Evolutionary conservation across 768 basidiomycete genomes (phyloP).

Genomic region (Hypholoma fasciculare): DNA sequence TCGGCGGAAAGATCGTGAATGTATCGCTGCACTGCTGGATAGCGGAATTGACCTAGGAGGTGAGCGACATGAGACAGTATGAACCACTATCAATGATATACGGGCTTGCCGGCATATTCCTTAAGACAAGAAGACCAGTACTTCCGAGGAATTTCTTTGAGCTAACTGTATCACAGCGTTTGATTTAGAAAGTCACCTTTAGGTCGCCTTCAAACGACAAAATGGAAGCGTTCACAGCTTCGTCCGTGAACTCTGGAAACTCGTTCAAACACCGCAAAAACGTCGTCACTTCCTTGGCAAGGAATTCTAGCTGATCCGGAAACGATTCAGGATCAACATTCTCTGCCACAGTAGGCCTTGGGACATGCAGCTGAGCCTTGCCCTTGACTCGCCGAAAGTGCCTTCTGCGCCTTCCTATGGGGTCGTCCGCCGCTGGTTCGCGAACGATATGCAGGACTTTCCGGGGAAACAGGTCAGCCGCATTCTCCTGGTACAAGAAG

Average conservation of each 20-base stretch:
- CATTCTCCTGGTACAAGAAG: conserved; percentile 73
- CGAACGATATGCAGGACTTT: conserved; percentile 49
- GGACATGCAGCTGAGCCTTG: conserved; percentile 48
- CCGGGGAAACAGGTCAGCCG: conserved; percentile 73
- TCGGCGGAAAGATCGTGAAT: conserved; percentile 74
- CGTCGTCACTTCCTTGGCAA: conserved; percentile 66
- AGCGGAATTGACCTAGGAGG: conserved; percentile 63
- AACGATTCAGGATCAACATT: conserved; percentile 65
- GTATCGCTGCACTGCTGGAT: conserved; percentile 71
- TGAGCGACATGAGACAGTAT: conserved; percentile 1
- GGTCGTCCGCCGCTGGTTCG: conserved; percentile 31
- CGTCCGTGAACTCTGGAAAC: conserved; percentile 77
- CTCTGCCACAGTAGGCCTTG: conserved; percentile 53
- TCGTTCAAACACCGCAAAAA: conserved; percentile 75
- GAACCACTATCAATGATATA: not conserved
- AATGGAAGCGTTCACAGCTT: conserved; percentile 69
- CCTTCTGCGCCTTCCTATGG: conserved; percentile 30
- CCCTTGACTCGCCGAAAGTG: conserved; percentile 30
- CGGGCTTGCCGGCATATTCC: conserved; percentile 54
- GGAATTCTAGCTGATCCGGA: conserved; percentile 59
- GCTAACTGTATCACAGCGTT: not conserved
- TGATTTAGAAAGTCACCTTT: conserved; percentile 40
- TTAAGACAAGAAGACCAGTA: conserved; percentile 76
- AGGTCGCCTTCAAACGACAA: conserved; percentile 69
- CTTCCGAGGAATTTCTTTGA: conserved; percentile 26